These are phyloP conservation scores for Neurospora sp. DNA, from an alignment of 495 filamentous ascomycete genomes.

Conservation along the genomic window DNA sequence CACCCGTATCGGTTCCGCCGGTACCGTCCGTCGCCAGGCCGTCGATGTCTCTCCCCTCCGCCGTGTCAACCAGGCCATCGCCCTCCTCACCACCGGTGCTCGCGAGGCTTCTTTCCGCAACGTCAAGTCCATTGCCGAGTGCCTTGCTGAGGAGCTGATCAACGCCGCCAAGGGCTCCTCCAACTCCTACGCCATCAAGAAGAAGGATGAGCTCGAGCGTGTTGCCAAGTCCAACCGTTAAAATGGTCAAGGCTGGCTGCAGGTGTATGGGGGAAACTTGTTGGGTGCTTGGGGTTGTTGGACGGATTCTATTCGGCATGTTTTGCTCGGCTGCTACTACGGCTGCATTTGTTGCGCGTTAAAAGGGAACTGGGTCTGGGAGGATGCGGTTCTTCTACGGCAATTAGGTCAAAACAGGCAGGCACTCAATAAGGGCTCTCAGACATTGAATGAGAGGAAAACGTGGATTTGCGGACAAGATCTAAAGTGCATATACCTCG, in stretches of 20 bases:
- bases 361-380: not conserved
- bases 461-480: not conserved
- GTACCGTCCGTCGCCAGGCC: constrained; percentile 98
- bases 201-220: constrained; percentile 99
- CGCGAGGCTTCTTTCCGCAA: constrained; percentile 97
- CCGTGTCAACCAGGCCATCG: constrained; percentile 98
- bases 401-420: not conserved
- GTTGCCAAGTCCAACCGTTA: constrained; percentile 99
- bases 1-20: constrained; percentile 97
- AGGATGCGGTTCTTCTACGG: not conserved
- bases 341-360: not conserved
- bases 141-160: constrained; percentile 98
- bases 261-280: constrained; percentile 21
- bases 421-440: not conserved
- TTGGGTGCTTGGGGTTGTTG: constrained; percentile 16
- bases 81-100: constrained; percentile 93
- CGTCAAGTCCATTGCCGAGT: constrained; percentile 98
- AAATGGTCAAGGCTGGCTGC: constrained; percentile 26
- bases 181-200: constrained; percentile 99
- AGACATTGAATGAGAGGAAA: not conserved
- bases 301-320: constrained; percentile 38
- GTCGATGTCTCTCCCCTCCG: constrained; percentile 99
- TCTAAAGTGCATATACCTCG: not conserved
- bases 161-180: constrained; percentile 99
- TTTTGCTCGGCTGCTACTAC: constrained; percentile 29